These are phyloP conservation scores for Nigrospora oryzae DNA, from an alignment of 2,329 filamentous ascomycete species.

Conservation along the genomic window DNA sequence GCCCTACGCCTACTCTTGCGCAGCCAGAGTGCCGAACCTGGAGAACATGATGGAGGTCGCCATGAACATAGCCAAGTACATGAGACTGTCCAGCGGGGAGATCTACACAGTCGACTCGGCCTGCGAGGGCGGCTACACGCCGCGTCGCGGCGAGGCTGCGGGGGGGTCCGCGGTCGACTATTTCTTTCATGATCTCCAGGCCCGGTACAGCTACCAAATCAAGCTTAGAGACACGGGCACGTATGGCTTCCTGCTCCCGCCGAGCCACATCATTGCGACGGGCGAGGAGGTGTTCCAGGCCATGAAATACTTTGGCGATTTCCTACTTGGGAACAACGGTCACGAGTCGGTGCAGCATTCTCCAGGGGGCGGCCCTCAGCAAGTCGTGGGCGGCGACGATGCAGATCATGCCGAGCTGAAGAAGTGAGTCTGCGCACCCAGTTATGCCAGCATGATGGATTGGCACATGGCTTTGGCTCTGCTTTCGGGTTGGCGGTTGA, in stretches of 20 bases:
- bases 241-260: conserved; percentile 87
- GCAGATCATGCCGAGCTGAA: too few relatives aligned
- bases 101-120: conserved; percentile 72
- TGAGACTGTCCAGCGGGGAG: conserved; percentile 71
- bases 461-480: too few relatives aligned
- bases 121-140: conserved; percentile 64
- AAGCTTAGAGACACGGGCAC: conserved; percentile 89
- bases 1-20: conserved; percentile 83
- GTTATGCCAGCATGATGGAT: too few relatives aligned
- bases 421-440: too few relatives aligned
- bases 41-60: conserved; percentile 91
- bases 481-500: too few relatives aligned
- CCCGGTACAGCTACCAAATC: conserved; percentile 84
- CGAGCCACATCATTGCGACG: conserved; percentile 78
- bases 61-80: conserved; percentile 79
- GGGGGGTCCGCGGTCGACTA: conserved; percentile 88
- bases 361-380: too few relatives aligned
- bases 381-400: too few relatives aligned
- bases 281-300: conserved; percentile 82
- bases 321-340: conserved; percentile 62
- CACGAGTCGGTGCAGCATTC: conserved; percentile 34
- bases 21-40: conserved; percentile 67
- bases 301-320: conserved; percentile 76
- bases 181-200: conserved; percentile 82
- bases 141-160: conserved; percentile 55